Evolutionary conservation across 371 early-diverging fungal genomes (phyloP).

Genomic region (Syncephalastrum racemosum): DNA sequence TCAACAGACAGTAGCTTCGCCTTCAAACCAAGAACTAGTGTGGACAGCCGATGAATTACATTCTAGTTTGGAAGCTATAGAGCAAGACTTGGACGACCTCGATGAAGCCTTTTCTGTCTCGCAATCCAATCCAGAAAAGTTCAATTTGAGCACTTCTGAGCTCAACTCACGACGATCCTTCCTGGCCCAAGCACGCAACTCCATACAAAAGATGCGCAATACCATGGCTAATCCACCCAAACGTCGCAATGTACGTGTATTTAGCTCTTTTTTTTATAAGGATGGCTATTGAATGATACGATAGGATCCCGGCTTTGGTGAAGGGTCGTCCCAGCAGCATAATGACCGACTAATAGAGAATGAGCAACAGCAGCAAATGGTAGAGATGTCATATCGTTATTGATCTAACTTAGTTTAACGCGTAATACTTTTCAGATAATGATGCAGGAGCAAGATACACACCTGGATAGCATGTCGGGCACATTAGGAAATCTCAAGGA

Average conservation of each 20-base stretch:
- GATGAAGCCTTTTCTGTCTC: conserved; percentile 58
- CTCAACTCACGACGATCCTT: conserved; percentile 48
- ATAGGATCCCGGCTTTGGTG: not conserved
- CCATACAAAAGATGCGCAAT: conserved; percentile 38
- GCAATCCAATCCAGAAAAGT: conserved; percentile 49
- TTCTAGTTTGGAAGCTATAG: conserved; percentile 46
- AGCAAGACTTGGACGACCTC: conserved; percentile 60
- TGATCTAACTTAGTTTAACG: not conserved
- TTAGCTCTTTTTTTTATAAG: not conserved
- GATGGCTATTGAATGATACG: too few species aligned
- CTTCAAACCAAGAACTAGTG: conserved; percentile 59
- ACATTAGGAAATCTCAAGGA: conserved; percentile 61
- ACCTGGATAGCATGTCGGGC: conserved; percentile 59
- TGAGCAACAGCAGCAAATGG: conserved; percentile 38
- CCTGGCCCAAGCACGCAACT: conserved; percentile 44
- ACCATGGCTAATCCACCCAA: conserved; percentile 39
- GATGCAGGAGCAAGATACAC: conserved; percentile 63
- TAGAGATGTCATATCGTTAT: conserved; percentile 11
- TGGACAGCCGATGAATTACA: conserved; percentile 63
- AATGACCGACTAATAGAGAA: conserved; percentile 43
- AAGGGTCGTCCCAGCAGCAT: conserved; percentile 23
- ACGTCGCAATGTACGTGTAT: not conserved
- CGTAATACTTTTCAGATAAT: conserved; percentile 32
- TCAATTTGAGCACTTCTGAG: conserved; percentile 47
- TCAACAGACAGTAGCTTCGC: conserved; percentile 61